Evolutionary conservation across 2,329 filamentous ascomycete genomes (phyloP), one percentile per base, ranked within the genome.

Genomic region (Diaporthe ilicicola): DNA sequence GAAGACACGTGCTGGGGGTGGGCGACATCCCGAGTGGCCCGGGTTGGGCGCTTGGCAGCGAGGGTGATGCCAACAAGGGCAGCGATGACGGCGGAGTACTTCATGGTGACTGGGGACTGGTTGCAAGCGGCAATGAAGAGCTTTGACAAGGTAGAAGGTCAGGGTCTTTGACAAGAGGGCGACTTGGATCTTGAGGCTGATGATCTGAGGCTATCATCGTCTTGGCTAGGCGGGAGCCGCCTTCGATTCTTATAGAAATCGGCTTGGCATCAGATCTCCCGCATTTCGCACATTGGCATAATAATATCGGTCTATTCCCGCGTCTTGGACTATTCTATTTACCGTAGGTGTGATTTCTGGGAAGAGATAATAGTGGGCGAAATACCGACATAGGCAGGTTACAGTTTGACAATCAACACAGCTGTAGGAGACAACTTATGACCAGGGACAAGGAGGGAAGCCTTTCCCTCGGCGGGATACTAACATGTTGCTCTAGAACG

Each of bases 71-170:
- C 55, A 54, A 86, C 74, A 64, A 81, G 76, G 73, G 79, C 76
- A 72, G 78, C 74, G 50, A 82, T 74, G 66, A 80, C 70, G 62
- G 81, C 72, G 61, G 82, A 76, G 79, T 86, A 80, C 82, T 86
- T 88, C 87, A 89, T 89, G 56, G 74, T 85, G 79, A 67, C 42
- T 22, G 27, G n/a, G 8, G 19, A 4, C 32, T 48, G 7, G 27
- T 12, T 34, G 3, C 3, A 34, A 62, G 42, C 3, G 29, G 27
- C 59, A 62, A 48, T 19, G n/a, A 34, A 22, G 42, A 10, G 39
- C 3, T n/a, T n/a, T n/a, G n/a, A 22, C 27, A 62, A 37, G 59
- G 59, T 19, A 48, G 27, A 48, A 34, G 29, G 19, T 62, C 59
- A 34, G 27, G 13, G 42, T 22, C 59, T 62, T 62, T 48, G 59